phyloP scores from a whole-genome alignment of 768 basidiomycete genomes.

The Mycena polygramma region DNA sequence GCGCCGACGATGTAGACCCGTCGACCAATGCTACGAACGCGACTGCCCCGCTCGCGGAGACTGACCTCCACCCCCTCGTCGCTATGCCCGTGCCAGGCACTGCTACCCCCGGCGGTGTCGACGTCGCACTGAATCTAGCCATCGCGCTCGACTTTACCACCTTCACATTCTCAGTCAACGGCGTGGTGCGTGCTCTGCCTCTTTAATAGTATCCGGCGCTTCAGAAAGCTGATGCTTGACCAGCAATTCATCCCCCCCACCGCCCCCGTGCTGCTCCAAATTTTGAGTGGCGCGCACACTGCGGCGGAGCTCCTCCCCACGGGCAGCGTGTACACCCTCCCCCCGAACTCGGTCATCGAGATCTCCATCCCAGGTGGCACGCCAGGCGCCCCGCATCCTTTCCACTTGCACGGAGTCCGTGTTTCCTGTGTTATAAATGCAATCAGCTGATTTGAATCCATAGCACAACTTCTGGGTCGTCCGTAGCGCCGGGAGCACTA shows the following conservation, averaged over 20 bases:
- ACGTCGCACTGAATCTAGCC: slow-evolving; percentile 24
- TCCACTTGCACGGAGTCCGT: slow-evolving; percentile 49
- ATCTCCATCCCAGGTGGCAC: slow-evolving; percentile 56
- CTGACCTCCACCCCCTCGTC: slow-evolving; percentile 49
- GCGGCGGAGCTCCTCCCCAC: slow-evolving; percentile 55
- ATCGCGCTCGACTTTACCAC: slow-evolving; percentile 24
- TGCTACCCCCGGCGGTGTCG: slow-evolving; percentile 37
- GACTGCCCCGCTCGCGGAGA: slow-evolving; percentile 52
- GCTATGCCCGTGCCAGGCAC: slow-evolving; percentile 48
- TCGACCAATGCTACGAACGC: slow-evolving; percentile 42
- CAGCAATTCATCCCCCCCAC: slow-evolving; percentile 50
- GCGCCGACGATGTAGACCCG: slow-evolving; percentile 47
- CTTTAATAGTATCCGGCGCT: neutral
- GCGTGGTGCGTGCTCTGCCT: neutral
- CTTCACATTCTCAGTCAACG: slow-evolving; percentile 25
- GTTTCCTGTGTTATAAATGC: neutral
- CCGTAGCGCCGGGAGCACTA: slow-evolving; percentile 46
- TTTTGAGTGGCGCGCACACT: slow-evolving; percentile 57
- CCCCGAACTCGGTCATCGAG: slow-evolving; percentile 61
- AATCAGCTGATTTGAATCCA: neutral
- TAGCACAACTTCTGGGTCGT: slow-evolving; percentile 56
- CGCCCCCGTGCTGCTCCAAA: slow-evolving; percentile 63
- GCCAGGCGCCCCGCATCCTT: slow-evolving; percentile 50
- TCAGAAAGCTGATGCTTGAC: neutral
- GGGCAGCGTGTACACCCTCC: slow-evolving; percentile 59